Evolutionary conservation across 495 filamentous ascomycete genomes (phyloP).

Genomic region (Penicillium cataractarum): DNA sequence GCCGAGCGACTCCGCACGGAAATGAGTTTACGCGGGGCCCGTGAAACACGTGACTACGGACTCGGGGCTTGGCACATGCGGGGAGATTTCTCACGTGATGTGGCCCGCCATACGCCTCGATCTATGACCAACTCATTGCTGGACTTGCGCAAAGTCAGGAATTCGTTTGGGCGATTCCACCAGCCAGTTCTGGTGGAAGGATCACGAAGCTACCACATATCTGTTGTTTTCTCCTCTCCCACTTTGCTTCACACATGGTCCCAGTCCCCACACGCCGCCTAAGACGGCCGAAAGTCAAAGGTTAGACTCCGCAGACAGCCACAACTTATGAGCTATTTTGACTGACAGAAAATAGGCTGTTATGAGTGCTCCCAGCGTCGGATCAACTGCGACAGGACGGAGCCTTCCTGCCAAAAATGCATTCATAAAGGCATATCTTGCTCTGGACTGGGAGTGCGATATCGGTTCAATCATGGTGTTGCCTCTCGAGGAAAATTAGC

Average conservation of each 20-base stretch:
- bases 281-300: background rate
- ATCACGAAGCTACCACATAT: too few relatives aligned
- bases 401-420: background rate
- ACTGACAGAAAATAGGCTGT: background rate
- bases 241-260: background rate
- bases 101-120: too few relatives aligned
- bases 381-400: background rate
- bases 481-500: background rate
- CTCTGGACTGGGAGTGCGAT: background rate
- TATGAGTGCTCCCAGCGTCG: background rate
- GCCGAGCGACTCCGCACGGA: constrained; percentile 4
- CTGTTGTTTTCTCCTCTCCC: too few relatives aligned
- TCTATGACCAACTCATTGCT: too few relatives aligned
- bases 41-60: background rate
- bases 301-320: background rate
- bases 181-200: too few relatives aligned
- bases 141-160: background rate
- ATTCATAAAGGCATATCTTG: background rate
- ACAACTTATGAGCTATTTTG: background rate
- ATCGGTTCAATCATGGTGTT: background rate
- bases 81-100: background rate
- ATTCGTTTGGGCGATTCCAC: background rate
- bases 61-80: background rate
- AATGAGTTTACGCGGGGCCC: constrained; percentile 4
- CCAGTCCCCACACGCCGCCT: too few relatives aligned